Percentiles rank a stretch among this genome's conserved stretches.
Conservation (phyloP, 129 eudicot genomes). For the Saussurea involucrata region DNA sequence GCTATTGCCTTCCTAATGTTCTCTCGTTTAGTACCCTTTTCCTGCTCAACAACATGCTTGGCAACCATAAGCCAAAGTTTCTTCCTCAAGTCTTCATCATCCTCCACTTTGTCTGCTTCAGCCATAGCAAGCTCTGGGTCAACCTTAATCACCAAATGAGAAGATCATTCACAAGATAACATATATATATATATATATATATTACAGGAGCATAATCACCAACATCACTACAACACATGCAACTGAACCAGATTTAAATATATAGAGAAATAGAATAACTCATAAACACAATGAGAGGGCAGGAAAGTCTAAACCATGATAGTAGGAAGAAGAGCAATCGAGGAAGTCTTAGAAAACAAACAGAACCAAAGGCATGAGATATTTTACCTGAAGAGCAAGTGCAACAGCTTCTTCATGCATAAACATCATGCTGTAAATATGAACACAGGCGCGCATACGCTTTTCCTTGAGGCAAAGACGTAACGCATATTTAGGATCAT, state of each 20-base stretch:
- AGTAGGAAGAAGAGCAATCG: not conserved
- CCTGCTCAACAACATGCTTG: slow-evolving; percentile 92
- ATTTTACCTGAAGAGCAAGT: slow-evolving; percentile 88
- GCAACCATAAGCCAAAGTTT: slow-evolving; percentile 99
- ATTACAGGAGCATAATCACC: not conserved
- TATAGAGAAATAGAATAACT: not conserved
- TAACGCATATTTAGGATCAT: slow-evolving; percentile 94
- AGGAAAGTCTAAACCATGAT: not conserved
- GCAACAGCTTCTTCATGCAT: slow-evolving; percentile 99
- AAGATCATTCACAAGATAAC: not conserved
- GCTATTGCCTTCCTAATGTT: slow-evolving; percentile 94
- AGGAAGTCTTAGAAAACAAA: not conserved
- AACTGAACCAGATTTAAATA: not conserved
- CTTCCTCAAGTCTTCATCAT: slow-evolving; percentile 92
- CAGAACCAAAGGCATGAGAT: not conserved
- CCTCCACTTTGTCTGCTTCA: slow-evolving; percentile 98
- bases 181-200: too few relatives aligned
- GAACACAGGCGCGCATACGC: slow-evolving; percentile 97
- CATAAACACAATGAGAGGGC: not conserved
- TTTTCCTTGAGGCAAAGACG: slow-evolving; percentile 90
- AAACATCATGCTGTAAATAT: slow-evolving; percentile 98
- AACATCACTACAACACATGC: not conserved
- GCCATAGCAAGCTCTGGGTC: slow-evolving; percentile 99
- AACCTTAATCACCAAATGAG: slow-evolving; percentile 48
- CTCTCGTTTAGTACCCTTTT: slow-evolving; percentile 93